Conservation (phyloP, 345 rosid genomes). For the Melastoma malabathricum region DNA sequence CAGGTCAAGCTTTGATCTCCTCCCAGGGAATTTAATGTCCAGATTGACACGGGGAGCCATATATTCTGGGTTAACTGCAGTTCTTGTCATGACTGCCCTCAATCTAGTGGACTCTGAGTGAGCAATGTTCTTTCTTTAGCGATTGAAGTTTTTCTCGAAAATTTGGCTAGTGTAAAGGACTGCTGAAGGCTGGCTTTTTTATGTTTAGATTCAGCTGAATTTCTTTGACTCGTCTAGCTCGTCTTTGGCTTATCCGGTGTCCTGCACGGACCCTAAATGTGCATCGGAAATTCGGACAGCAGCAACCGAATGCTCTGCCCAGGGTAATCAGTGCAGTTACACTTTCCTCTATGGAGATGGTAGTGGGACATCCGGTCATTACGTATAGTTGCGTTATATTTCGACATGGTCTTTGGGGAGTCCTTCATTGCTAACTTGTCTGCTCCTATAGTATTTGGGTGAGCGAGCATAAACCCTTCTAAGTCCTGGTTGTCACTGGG, state of each 20-base stretch:
- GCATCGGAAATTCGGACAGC: slow-evolving; percentile 33
- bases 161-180: slow-evolving; percentile 2
- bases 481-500: not conserved
- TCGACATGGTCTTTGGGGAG: slow-evolving; percentile 57
- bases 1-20: slow-evolving; percentile 92
- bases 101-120: slow-evolving; percentile 84
- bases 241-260: slow-evolving; percentile 43
- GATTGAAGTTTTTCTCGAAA: not conserved
- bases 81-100: slow-evolving; percentile 76
- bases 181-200: slow-evolving; percentile 7
- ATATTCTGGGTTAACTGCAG: slow-evolving; percentile 83
- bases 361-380: slow-evolving; percentile 90
- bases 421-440: slow-evolving; percentile 68
- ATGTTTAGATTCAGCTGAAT: slow-evolving; percentile 61
- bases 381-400: slow-evolving; percentile 53
- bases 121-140: slow-evolving; percentile 15
- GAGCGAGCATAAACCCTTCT: slow-evolving; percentile 13
- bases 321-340: slow-evolving; percentile 67
- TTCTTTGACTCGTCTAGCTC: slow-evolving; percentile 62
- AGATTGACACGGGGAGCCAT: slow-evolving; percentile 97
- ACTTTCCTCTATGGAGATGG: slow-evolving; percentile 85
- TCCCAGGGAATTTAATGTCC: slow-evolving; percentile 89
- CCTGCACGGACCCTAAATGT: slow-evolving; percentile 34
- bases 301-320: slow-evolving; percentile 47
- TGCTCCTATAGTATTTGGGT: slow-evolving; percentile 76